Evolutionary conservation across 2,329 filamentous ascomycete genomes (phyloP), one percentile per base, ranked within the genome.

Genomic region (Calonectria hongkongensis): DNA sequence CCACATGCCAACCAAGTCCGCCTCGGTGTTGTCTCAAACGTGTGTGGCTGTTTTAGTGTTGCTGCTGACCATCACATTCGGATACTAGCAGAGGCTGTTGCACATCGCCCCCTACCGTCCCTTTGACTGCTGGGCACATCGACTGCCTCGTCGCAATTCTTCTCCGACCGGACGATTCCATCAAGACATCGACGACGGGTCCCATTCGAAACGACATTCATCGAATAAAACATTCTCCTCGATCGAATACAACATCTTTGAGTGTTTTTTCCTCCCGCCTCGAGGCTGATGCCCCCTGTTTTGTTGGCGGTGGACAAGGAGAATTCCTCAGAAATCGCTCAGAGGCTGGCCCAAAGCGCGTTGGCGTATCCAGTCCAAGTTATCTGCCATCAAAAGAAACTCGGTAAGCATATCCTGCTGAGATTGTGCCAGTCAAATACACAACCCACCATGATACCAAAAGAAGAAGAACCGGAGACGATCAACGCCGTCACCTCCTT

Each of bases 151-250:
- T 27, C 33, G 5, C 33, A 3, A 18, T 9, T 18, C 54, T 21
- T 25, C 15, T 27, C 36, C 15, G 25, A 21, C 15, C n/a, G 13
- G 8, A 41, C 15, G 18, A 25, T 60, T 41, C 33, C 33, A 60
- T 60, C 54, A 8, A 60, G 9, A 60, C 21, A 39, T 39, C 36
- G 15, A 41, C 21, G 18, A 13, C 33, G 21, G 41, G 25, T 5
- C 33, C 54, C n/a, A 3, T 60, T 18, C 54, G 54, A 41, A 41
- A 36, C 39, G 33, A 33, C 10, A 41, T 41, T 15, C 54, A 60
- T 60, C 54, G 21, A 60, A 9, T 60, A 41, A 60, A 60, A 60
- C 21, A 60, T 41, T 41, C 33, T 41, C 13, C 9, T 21, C 21
- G 33, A 21, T 18, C 13, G 39, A 21, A 13, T 13, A 2, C 13